These are phyloP conservation scores for Diphasiastrum complanatum DNA, from an alignment of 83 land plant genomes.

Conservation along the genomic window DNA sequence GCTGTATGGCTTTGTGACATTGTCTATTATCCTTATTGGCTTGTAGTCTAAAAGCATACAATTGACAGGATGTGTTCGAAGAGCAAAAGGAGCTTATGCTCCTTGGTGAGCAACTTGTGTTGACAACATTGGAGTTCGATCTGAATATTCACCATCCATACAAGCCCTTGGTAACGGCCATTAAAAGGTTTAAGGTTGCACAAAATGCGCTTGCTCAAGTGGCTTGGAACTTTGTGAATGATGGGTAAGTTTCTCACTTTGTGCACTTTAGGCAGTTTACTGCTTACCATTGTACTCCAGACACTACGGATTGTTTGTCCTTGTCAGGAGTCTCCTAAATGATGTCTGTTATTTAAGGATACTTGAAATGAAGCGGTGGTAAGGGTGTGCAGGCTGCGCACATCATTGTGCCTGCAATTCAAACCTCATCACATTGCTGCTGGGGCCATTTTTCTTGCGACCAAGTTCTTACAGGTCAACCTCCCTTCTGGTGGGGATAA, in stretches of 20 bases:
- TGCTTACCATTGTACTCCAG: no score
- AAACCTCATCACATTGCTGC: slow-evolving; percentile 42
- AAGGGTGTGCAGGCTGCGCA: slow-evolving; percentile 37
- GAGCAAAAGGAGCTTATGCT: slow-evolving; percentile 17
- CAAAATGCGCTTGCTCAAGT: slow-evolving; percentile 15
- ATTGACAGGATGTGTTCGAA: slow-evolving; percentile 35
- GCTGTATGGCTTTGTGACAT: no score
- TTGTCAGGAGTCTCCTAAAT: background rate
- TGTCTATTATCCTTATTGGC: no score
- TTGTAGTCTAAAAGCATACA: no score
- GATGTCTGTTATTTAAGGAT: background rate
- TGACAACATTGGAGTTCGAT: slow-evolving; percentile 27
- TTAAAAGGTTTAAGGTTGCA: slow-evolving; percentile 16
- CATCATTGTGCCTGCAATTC: slow-evolving; percentile 36
- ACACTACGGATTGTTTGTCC: no score
- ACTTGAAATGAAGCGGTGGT: slow-evolving; percentile 5
- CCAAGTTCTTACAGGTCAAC: slow-evolving; percentile 41
- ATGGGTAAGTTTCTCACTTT: slow-evolving; percentile 16
- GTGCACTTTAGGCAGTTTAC: no score
- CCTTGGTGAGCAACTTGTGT: slow-evolving; percentile 21
- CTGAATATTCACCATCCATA: slow-evolving; percentile 28
- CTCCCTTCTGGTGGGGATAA: slow-evolving; percentile 37
- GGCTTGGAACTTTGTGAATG: slow-evolving; percentile 28
- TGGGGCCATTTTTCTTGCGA: slow-evolving; percentile 37
- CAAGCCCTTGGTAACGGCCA: slow-evolving; percentile 12